These are phyloP conservation scores for Gracilaria caudata DNA, from an alignment of 23 red algal genomes.

Conservation along the genomic window DNA sequence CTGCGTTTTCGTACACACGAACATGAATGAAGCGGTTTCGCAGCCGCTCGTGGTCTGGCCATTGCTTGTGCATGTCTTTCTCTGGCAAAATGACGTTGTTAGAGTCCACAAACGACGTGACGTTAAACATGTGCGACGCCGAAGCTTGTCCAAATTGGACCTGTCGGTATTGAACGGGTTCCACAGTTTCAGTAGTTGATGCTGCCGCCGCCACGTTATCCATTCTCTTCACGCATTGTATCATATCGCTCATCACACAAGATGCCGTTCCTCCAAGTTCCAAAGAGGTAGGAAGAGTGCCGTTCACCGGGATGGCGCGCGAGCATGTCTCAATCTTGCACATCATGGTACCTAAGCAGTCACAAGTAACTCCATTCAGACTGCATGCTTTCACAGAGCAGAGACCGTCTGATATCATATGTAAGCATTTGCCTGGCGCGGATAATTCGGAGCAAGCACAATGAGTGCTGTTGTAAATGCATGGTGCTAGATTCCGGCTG, in stretches of 20 bases:
- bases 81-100: background rate
- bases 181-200: background rate
- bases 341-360: conserved; percentile 14
- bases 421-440: conserved; percentile 2
- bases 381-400: conserved; percentile 9
- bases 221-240: conserved; percentile 21
- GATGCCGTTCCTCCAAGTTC: background rate
- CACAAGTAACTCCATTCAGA: conserved; percentile 6
- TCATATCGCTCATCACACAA: conserved; percentile 2
- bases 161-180: conserved; percentile 12
- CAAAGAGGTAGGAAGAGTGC: background rate
- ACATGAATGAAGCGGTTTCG: background rate
- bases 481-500: conserved; percentile 6
- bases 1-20: conserved; percentile 11
- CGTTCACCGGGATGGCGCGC: background rate
- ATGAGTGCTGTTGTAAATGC: conserved; percentile 33
- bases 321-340: conserved; percentile 25
- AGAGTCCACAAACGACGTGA: conserved; percentile 1
- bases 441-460: conserved; percentile 17
- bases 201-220: too few relatives aligned
- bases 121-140: background rate
- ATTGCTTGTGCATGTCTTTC: background rate
- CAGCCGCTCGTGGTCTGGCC: background rate
- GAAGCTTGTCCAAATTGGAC: background rate
- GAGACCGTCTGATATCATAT: background rate